Base-by-base conservation (phyloP, 1,139 yeast genomes). In the Pichia sp. region DNA sequence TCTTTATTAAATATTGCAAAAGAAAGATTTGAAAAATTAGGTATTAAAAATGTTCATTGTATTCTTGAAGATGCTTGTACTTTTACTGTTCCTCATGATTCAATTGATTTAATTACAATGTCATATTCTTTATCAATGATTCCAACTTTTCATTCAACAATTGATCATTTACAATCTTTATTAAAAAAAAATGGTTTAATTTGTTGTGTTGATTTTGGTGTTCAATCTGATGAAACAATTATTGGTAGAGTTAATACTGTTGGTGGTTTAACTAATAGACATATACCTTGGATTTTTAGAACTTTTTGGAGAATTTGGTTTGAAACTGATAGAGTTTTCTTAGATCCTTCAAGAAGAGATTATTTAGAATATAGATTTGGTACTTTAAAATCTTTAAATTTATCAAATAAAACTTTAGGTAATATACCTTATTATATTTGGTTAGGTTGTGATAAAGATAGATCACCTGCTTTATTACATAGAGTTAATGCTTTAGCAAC, bases 301-400 rank as follows among this genome's bases (percentile, higher is more conserved):
- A 83, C 86, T 41, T 86, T 86, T 63, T 86, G 95, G 95, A 75
- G 89, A 62, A 71, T 83, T 48, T 86, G 95, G 95, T 86, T 86
- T 66, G 95, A 86, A 66, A 83, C 85, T 49, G 95, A 86, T 65
- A 77, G 83, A 56, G 95, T 86, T 3, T 83, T 79, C 59, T 73
- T 86, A 58, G 95, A 86, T 62, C 81, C 89, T 38, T 75, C 89
- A 6, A 79, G 95, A 68, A 78, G 95, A 68, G 88, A 83, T 61
- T 86, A 85, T 66, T 74, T 86, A 61, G 95, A 86, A 65, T 85
- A 86, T 67, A 76, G 78, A 58, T 85, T 85, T 60, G 94, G 94
- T 41, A 86, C 94, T 29, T 68, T 86, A 61, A 86, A 86, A 68
- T 79, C 89, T 1, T 66, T 84, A 58, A 86, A 86, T 64, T 65